Conservation (phyloP, 345 rosid species). For the Mercurialis annua region DNA sequence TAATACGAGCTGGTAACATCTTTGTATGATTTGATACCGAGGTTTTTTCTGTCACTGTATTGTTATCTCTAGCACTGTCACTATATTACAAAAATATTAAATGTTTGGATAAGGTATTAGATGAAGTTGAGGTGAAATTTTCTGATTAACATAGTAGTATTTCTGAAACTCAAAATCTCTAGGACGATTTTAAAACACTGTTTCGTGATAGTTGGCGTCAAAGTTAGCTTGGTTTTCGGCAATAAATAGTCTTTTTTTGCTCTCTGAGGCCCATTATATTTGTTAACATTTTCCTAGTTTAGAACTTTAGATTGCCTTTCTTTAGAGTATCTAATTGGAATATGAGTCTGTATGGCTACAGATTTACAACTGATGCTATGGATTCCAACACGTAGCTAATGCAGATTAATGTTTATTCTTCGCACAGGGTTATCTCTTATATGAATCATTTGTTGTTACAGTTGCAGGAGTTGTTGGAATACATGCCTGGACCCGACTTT, state of each 20-base stretch:
- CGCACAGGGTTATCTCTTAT: background rate
- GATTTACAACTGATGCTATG: background rate
- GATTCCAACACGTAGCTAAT: background rate
- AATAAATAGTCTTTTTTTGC: background rate
- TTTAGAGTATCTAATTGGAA: background rate
- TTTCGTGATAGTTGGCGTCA: background rate
- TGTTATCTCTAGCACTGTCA: too few relatives aligned
- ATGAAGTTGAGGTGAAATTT: background rate
- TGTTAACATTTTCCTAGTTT: background rate
- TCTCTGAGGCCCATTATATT: background rate
- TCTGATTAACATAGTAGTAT: background rate
- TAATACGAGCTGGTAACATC: background rate
- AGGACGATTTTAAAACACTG: background rate
- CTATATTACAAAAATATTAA: background rate
- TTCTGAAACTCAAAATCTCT: background rate
- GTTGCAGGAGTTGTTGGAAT: conserved; percentile 95
- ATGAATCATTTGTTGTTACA: conserved; percentile 22
- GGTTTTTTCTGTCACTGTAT: too few relatives aligned
- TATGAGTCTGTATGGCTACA: too few relatives aligned
- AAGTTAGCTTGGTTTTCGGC: background rate
- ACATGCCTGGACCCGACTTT: conserved; percentile 99
- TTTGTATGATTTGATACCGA: background rate
- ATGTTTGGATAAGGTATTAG: background rate
- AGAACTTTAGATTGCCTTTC: background rate
- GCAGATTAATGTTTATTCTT: background rate